Percentiles rank a stretch among this genome's conserved stretches.
phyloP scores from a whole-genome alignment of 2,329 filamentous ascomycete species.

The Colletotrichum sp. region DNA sequence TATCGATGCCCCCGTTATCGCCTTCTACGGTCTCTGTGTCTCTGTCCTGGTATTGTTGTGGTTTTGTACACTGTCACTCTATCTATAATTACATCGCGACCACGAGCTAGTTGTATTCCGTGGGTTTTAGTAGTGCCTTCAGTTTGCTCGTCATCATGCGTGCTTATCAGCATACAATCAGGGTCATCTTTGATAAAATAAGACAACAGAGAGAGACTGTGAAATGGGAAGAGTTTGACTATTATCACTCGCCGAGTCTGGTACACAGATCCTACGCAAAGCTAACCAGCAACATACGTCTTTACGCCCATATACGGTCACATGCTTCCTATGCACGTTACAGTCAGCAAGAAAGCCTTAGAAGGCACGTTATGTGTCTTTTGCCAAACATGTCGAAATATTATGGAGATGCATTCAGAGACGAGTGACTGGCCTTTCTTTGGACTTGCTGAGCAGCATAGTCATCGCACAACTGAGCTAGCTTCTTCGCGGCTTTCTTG shows the following conservation, averaged over 20 bases:
- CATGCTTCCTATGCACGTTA: neutral
- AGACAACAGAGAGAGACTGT: neutral
- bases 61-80: neutral
- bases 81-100: neutral
- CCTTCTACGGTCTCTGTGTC: neutral
- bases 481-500: neutral
- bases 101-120: neutral
- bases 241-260: neutral
- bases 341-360: neutral
- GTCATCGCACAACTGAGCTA: neutral
- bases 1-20: too few species aligned
- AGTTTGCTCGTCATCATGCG: neutral
- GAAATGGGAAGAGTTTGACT: neutral
- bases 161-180: neutral
- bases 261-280: neutral
- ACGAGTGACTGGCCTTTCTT: neutral
- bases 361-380: neutral
- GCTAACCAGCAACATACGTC: neutral
- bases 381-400: neutral
- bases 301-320: neutral
- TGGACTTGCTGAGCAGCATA: neutral
- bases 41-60: neutral
- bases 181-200: neutral
- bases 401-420: neutral
- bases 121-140: neutral